Conservation (phyloP, 768 basidiomycete species). For the Leccinum sublutescens region DNA sequence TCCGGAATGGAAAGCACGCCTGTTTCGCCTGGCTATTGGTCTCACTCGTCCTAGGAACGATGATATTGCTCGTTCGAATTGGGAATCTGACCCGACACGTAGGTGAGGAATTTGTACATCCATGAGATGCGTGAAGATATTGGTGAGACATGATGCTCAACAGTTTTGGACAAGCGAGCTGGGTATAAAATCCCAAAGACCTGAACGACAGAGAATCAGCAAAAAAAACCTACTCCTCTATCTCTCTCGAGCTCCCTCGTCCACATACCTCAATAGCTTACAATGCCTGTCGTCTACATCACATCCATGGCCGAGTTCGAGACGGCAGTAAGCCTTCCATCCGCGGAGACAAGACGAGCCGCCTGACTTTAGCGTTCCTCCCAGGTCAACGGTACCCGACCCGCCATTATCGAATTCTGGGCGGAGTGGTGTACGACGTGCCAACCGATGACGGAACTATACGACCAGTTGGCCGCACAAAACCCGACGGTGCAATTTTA, state of each 20-base stretch:
- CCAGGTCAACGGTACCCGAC: constrained; percentile 22
- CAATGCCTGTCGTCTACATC: constrained; percentile 25
- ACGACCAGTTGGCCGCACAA: constrained; percentile 27
- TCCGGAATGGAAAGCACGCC: constrained; percentile 32
- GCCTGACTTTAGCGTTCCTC: constrained; percentile 6
- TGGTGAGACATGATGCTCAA: constrained; percentile 16
- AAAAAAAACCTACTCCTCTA: constrained; percentile 10
- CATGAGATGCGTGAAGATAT: constrained; percentile 11
- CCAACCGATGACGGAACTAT: constrained; percentile 18
- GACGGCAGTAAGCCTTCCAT: constrained; percentile 16
- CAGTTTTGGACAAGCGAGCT: constrained; percentile 18
- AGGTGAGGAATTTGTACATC: constrained; percentile 20
- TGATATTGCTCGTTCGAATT: constrained; percentile 19
- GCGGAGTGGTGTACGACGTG: constrained; percentile 32
- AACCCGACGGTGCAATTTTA: constrained; percentile 28
- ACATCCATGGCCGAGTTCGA: constrained; percentile 30
- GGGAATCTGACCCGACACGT: constrained; percentile 22
- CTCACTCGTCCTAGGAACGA: constrained; percentile 15
- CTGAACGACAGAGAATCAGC: constrained; percentile 14
- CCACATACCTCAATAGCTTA: constrained; percentile 13
- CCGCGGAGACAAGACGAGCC: constrained; percentile 1
- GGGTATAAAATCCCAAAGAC: constrained; percentile 27
- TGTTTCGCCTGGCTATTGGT: constrained; percentile 27
- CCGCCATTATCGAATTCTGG: constrained; percentile 33
- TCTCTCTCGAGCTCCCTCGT: constrained; percentile 11